Conservation (phyloP, 768 basidiomycete species). For the Trametes meyenii region DNA sequence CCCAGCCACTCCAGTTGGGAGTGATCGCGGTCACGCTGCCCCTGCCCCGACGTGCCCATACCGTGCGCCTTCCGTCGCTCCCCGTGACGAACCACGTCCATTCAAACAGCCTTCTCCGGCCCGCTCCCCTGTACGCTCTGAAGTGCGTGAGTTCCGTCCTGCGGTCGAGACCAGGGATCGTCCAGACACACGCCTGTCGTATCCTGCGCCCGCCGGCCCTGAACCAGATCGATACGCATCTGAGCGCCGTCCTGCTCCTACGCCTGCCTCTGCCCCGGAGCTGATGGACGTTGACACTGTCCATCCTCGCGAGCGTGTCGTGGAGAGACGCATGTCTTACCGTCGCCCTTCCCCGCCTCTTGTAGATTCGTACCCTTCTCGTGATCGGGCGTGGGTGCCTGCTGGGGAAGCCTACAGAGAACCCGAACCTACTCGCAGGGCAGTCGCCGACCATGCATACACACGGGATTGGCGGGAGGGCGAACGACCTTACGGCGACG, state of each 20-base stretch:
- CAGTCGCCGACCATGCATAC: constrained; percentile 17
- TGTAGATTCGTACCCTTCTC: constrained; percentile 10
- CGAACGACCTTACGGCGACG: constrained; percentile 24
- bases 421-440: constrained; percentile 17
- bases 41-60: constrained; percentile 10
- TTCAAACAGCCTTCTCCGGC: constrained; percentile 25
- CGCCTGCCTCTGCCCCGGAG: constrained; percentile 10
- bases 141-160: constrained; percentile 26
- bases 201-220: constrained; percentile 13
- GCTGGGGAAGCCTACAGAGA: constrained; percentile 24
- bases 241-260: constrained; percentile 24
- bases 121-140: constrained; percentile 26
- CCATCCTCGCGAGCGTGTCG: constrained; percentile 14
- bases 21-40: constrained; percentile 31
- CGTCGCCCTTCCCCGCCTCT: constrained; percentile 29
- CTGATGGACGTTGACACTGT: constrained; percentile 30
- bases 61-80: constrained; percentile 30
- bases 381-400: constrained; percentile 26
- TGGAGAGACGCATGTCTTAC: constrained; percentile 21
- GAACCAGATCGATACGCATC: constrained; percentile 27
- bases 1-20: constrained; percentile 22
- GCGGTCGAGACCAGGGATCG: constrained; percentile 17
- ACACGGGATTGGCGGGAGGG: constrained; percentile 28
- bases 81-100: constrained; percentile 26
- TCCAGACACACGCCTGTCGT: constrained; percentile 8